phyloP scores from a whole-genome alignment of 225 moss, liverwort and hornwort genomes.

The Polytrichum formosum region DNA sequence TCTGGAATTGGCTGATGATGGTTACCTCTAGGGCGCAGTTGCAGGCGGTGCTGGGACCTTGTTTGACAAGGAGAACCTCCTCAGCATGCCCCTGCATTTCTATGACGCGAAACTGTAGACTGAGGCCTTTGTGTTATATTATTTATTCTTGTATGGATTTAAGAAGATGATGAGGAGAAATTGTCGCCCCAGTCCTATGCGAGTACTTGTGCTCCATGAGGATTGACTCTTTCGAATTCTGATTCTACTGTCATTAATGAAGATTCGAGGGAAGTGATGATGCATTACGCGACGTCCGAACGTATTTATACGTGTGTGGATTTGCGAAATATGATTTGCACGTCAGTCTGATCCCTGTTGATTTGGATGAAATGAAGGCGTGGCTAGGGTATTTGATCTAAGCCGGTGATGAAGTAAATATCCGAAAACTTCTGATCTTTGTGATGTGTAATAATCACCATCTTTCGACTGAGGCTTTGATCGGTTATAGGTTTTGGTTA shows the following conservation, averaged over 20 bases:
- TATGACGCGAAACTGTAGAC: slow-evolving; percentile 14
- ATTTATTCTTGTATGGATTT: not conserved
- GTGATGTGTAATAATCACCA: slow-evolving; percentile 18
- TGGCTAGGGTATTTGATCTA: not conserved
- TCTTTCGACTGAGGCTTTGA: slow-evolving; percentile 15
- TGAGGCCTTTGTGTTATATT: not conserved
- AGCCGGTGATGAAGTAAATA: not conserved
- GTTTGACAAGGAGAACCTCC: slow-evolving; percentile 37
- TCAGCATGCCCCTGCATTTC: slow-evolving; percentile 25
- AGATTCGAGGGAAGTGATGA: not conserved
- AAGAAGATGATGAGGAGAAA: slow-evolving; percentile 36
- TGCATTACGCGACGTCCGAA: no score
- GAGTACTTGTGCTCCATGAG: not conserved
- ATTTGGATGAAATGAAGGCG: no score
- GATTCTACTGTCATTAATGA: no score
- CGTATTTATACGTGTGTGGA: slow-evolving; percentile 25
- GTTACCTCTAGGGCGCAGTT: slow-evolving; percentile 36
- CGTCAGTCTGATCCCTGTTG: slow-evolving; percentile 44
- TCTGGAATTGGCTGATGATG: slow-evolving; percentile 10
- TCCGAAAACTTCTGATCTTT: slow-evolving; percentile 7
- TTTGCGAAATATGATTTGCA: slow-evolving; percentile 55
- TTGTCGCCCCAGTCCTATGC: slow-evolving; percentile 45
- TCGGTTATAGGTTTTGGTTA: no score
- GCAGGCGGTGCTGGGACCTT: slow-evolving; percentile 28
- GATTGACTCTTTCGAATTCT: no score